phyloP scores from a whole-genome alignment of 306 rosid genomes.

The Hippophae gyantsensis region DNA sequence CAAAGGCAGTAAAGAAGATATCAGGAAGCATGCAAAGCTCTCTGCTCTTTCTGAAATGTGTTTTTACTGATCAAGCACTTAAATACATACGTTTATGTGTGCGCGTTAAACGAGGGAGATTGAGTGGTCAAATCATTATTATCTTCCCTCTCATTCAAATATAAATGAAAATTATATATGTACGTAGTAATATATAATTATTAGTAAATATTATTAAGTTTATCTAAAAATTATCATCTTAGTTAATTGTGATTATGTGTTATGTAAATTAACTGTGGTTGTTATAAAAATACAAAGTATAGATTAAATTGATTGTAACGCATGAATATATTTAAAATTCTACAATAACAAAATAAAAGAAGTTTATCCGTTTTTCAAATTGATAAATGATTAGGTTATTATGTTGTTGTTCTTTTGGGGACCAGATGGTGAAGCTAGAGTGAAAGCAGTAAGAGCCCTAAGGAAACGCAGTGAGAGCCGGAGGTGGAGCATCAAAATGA shows the following conservation, averaged over 20 bases:
- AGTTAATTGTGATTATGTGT: too few relatives aligned
- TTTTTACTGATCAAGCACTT: conserved; percentile 34
- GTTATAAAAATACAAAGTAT: too few relatives aligned
- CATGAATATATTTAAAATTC: too few relatives aligned
- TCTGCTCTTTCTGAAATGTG: conserved; percentile 44
- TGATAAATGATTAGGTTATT: conserved; percentile 32
- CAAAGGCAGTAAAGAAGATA: conserved; percentile 65
- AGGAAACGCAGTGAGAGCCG: conserved; percentile 34
- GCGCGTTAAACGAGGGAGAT: conserved; percentile 57
- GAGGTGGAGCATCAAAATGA: background rate
- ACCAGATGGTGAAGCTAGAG: conserved; percentile 16
- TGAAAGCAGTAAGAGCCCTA: conserved; percentile 25
- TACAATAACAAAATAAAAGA: background rate
- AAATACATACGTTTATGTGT: conserved; percentile 72
- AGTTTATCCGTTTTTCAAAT: background rate
- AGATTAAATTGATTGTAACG: too few relatives aligned
- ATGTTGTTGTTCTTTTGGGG: conserved; percentile 39
- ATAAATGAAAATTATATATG: background rate
- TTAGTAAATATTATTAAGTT: too few relatives aligned
- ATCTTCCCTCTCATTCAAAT: background rate
- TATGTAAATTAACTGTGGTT: too few relatives aligned
- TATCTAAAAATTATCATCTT: too few relatives aligned
- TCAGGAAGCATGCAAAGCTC: conserved; percentile 8
- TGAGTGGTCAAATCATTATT: conserved; percentile 83
- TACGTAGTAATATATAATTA: background rate